Evolutionary conservation across 2,329 filamentous ascomycete species (phyloP).

Genomic region (Mollisiaceae sp.): DNA sequence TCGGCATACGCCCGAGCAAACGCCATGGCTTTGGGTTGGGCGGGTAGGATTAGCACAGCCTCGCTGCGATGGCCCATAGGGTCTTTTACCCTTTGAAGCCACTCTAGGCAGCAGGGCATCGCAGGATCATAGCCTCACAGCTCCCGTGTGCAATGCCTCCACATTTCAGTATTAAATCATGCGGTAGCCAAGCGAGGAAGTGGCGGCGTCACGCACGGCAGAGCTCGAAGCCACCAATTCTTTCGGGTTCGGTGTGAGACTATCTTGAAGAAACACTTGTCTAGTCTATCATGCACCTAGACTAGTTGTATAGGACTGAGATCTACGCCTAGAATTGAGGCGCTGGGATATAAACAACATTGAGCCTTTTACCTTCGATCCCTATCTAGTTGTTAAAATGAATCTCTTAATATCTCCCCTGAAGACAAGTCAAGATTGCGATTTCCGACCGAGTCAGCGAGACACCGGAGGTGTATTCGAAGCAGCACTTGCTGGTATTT

Average conservation of each 20-base stretch:
- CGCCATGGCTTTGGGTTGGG: no score
- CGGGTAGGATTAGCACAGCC: not conserved
- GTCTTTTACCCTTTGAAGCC: not conserved
- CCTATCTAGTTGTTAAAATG: no score
- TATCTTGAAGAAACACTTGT: no score
- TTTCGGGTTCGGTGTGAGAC: no score
- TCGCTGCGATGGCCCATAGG: not conserved
- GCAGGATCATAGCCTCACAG: not conserved
- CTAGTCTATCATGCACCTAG: constrained; percentile 56
- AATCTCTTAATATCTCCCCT: no score
- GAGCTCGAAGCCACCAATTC: no score
- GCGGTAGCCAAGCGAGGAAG: no score
- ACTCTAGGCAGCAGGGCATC: not conserved
- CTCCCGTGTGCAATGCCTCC: not conserved
- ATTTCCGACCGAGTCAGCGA: no score
- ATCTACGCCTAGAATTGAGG: constrained; percentile 65
- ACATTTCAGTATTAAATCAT: not conserved
- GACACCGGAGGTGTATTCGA: not conserved
- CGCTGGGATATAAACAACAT: constrained; percentile 55
- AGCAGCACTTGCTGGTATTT: not conserved
- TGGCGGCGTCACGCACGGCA: no score
- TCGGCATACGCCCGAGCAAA: not conserved
- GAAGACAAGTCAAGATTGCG: no score
- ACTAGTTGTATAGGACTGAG: constrained; percentile 68
- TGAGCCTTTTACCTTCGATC: no score